Evolutionary conservation across 106 monocot genomes (phyloP).

Genomic region (Gastrodia elata): DNA sequence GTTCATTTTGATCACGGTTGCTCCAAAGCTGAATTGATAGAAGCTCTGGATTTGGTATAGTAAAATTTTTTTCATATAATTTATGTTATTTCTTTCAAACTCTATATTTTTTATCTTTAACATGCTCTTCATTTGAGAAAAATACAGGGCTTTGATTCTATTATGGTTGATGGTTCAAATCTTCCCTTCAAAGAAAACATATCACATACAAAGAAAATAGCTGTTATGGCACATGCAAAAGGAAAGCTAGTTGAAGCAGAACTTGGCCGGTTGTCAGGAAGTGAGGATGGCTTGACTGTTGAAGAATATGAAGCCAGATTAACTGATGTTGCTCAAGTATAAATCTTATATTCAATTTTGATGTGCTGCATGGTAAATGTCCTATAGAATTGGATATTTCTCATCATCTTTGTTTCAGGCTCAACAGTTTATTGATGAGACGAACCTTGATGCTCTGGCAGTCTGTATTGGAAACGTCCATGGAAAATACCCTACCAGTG

Average conservation of each 20-base stretch:
- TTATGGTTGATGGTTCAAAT: slow-evolving; percentile 95
- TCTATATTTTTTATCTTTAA: not conserved
- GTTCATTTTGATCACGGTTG: slow-evolving; percentile 95
- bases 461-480: slow-evolving; percentile 98
- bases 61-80: not conserved
- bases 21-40: slow-evolving; percentile 59
- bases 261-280: slow-evolving; percentile 85
- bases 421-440: slow-evolving; percentile 72
- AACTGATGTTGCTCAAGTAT: slow-evolving; percentile 72
- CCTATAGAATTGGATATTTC: not conserved
- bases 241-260: slow-evolving; percentile 86
- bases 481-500: slow-evolving; percentile 76
- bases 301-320: slow-evolving; percentile 89
- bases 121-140: not conserved
- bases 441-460: slow-evolving; percentile 79
- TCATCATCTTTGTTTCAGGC: slow-evolving; percentile 42
- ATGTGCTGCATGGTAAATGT: not conserved
- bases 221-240: slow-evolving; percentile 51
- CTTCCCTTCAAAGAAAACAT: slow-evolving; percentile 66
- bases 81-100: not conserved
- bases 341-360: slow-evolving; percentile 9
- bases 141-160: slow-evolving; percentile 82
- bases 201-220: slow-evolving; percentile 57
- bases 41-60: slow-evolving; percentile 75
- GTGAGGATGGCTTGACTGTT: slow-evolving; percentile 85